Evolutionary conservation across 2,329 filamentous ascomycete genomes (phyloP), one percentile per base, ranked within the genome.

Genomic region (Pseudonectria foliicola): DNA sequence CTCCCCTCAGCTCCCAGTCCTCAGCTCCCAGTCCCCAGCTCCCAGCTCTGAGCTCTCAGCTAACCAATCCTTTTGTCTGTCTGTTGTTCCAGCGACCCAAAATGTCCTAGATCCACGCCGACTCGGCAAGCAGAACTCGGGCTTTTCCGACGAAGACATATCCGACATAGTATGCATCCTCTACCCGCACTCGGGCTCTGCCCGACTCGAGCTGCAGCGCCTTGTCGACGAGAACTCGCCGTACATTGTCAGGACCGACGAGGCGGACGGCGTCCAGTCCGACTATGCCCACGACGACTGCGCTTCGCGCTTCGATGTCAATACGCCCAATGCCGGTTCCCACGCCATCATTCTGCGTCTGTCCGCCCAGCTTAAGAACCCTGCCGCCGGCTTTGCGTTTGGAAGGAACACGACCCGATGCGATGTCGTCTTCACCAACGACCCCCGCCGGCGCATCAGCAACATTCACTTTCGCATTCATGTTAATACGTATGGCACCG

Each of bases 401-500:
- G 92, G 92, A 21, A 80, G 92, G 36, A 90, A 92, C 52, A 48
- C 61, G 1, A 49, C 59, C 29, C 71, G 75, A 24, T 92, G 85
- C 59, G 92, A 98, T 38, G 63, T 89, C 30, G 73, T 74, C 49
- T 77, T 86, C 31, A 59, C 66, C 25, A 70, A 80, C 43, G 82
- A 90, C 46, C 73, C 75, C 1, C 67, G 75, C 34, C 82, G 77
- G 56, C 75, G 85, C 28, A 74, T 98, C 40, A 96, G 90, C 67
- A 95, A 96, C 55, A 73, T 84, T n/a, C 92, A 98, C 57, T 98
- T 96, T 57, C 82, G 87, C 34, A 94, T 98, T 42, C 95, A 83
- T 54, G 71, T 95, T 49, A 98, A 93, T 50, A 69, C 79, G n/a
- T 77, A 85, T 44, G 86, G 84, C 18, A 80, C 85, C 37, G 72